Evolutionary conservation across 768 basidiomycete species (phyloP).

Genomic region (Aureoboletus auriporus): DNA sequence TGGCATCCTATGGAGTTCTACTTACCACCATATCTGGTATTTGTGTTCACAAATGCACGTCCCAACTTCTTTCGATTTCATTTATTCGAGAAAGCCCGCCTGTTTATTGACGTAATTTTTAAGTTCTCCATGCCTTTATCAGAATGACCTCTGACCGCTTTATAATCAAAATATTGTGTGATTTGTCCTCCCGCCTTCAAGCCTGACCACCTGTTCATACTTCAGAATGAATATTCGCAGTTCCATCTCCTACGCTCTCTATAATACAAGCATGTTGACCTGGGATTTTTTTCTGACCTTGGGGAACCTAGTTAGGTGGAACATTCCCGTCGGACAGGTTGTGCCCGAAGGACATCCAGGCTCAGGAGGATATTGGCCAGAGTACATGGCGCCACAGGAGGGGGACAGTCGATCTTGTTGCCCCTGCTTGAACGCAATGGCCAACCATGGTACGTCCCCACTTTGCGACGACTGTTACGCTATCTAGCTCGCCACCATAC

Average conservation of each 20-base stretch:
- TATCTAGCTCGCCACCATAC: neutral
- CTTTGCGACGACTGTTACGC: conserved; percentile 34
- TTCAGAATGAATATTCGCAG: conserved; percentile 4
- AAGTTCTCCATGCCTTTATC: neutral
- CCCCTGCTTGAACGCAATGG: conserved; percentile 72
- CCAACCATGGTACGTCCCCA: conserved; percentile 70
- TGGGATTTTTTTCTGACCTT: conserved; percentile 14
- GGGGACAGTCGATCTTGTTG: conserved; percentile 69
- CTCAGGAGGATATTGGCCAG: conserved; percentile 62
- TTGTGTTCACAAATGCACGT: too few species aligned
- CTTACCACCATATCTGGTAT: neutral
- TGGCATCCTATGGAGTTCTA: too few species aligned
- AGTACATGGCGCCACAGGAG: conserved; percentile 52
- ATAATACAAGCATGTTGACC: neutral
- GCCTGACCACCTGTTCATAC: conserved; percentile 30
- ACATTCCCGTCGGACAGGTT: conserved; percentile 46
- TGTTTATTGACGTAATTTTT: neutral
- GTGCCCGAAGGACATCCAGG: conserved; percentile 52
- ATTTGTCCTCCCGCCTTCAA: conserved; percentile 8
- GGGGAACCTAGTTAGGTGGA: conserved; percentile 9
- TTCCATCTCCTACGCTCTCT: conserved; percentile 7
- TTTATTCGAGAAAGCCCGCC: neutral
- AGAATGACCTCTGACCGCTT: neutral
- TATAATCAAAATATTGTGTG: neutral
- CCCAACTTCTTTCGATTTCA: neutral